These are phyloP conservation scores for Coemansia sp. DNA, from an alignment of 192 early-diverging fungal species.

Conservation along the genomic window DNA sequence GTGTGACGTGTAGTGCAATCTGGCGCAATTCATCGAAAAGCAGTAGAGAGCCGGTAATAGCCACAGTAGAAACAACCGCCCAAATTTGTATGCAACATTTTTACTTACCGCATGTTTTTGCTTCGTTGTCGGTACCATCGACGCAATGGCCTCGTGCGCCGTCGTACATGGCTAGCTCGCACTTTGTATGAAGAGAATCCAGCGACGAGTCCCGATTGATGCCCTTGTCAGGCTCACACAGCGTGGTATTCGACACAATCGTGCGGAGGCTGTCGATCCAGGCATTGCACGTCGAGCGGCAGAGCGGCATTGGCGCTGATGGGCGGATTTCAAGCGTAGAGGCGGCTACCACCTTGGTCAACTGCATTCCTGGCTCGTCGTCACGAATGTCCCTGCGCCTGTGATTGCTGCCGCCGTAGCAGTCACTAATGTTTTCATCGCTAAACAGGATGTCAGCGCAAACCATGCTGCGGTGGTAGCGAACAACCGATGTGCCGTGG, in stretches of 20 bases:
- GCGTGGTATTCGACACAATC: conserved; percentile 37
- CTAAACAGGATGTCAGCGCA: conserved; percentile 48
- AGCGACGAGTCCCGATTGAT: conserved; percentile 42
- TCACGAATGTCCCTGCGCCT: conserved; percentile 9
- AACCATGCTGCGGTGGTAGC: conserved; percentile 49
- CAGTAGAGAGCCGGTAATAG: conserved; percentile 1
- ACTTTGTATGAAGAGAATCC: conserved; percentile 41
- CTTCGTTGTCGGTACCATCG: conserved; percentile 45
- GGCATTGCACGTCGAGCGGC: conserved; percentile 36
- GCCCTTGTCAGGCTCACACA: conserved; percentile 37
- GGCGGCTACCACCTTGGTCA: conserved; percentile 32
- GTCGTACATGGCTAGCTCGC: conserved; percentile 23
- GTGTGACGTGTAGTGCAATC: neutral
- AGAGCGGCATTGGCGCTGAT: conserved; percentile 29
- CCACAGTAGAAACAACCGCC: neutral
- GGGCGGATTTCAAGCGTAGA: conserved; percentile 13
- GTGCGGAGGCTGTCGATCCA: conserved; percentile 44
- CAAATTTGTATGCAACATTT: neutral
- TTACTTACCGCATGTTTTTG: conserved; percentile 51
- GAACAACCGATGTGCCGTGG: conserved; percentile 39
- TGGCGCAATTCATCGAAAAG: neutral
- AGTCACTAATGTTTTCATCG: conserved; percentile 38
- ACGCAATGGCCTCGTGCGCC: conserved; percentile 37
- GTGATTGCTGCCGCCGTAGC: conserved; percentile 26
- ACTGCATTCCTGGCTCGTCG: conserved; percentile 18